Base-by-base conservation (phyloP, 176 grass and related monocot genomes). In the Oropetium thomaeum region DNA sequence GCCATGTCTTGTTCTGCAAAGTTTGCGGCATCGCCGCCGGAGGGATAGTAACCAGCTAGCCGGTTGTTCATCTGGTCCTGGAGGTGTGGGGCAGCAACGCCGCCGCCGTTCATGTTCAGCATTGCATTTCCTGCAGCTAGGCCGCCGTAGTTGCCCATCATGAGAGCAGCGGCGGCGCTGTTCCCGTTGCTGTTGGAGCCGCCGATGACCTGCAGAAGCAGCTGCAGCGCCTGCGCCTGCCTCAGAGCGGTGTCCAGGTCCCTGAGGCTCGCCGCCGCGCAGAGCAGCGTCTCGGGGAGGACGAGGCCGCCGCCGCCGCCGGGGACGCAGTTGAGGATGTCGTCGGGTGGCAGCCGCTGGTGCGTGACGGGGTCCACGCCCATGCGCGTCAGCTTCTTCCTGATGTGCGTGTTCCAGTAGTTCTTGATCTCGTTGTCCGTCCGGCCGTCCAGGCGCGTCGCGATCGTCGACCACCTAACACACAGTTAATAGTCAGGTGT, bases 351-450 rank as follows among this genome's bases (percentile, higher is more conserved):
- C 55, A 90, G 55, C 1, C 59, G 80, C 27, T 74, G 69, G 78
- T 96, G 92, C 4, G 89, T 96, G 62, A 79, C 86, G 1, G 92
- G 92, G 81, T 96, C 89, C 44, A 96, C 29, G 23, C 89, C 83
- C 69, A 81, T 84, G 31, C 82, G 63, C 26, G 79, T 20, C 49
- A 96, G 89, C 83, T 87, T 96, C 91, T 93, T 93, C 22, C 73
- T 53, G 73, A 90, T 86, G 78, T 82, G 87, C 47, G 87, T 90
- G 61, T 90, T 90, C 83, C 83, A 90, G 82, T 90, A 79, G 83
- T 90, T 90, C 83, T 90, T 90, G 78, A 90, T 90, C 83, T 90
- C 87, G 83, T 90, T 90, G 83, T 90, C 87, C 53, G 83, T 90
- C 67, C 87, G 71, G 11, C 87, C 83, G 8, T 87, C 75, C 44